Evolutionary conservation across 352 stramenopile species (phyloP).

Genomic region (Bremia lactucae): DNA sequence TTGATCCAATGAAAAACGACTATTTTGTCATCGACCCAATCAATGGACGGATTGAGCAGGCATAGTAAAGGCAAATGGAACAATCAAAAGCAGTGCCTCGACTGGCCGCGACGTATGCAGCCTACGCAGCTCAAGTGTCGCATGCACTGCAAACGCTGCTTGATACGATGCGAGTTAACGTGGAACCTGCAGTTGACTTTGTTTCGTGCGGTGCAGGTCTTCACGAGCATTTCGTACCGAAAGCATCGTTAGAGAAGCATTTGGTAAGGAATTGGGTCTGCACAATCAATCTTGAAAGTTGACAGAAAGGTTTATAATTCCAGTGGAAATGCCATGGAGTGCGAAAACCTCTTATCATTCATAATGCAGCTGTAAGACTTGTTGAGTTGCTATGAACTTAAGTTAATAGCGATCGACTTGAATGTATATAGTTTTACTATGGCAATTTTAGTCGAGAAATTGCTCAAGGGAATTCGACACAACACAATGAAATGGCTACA

Average conservation of each 20-base stretch:
- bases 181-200: conserved; percentile 22
- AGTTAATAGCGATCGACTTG: no score
- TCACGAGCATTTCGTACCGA: conserved; percentile 31
- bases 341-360: conserved; percentile 8
- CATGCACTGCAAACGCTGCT: conserved; percentile 24
- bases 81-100: conserved; percentile 30
- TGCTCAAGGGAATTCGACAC: no score
- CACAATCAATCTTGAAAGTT: not conserved
- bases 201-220: conserved; percentile 18
- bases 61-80: conserved; percentile 17
- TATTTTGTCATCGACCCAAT: conserved; percentile 6
- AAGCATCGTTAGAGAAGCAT: conserved; percentile 23
- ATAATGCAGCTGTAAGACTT: conserved; percentile 14
- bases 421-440: conserved; percentile 18
- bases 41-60: not conserved
- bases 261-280: conserved; percentile 17
- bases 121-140: conserved; percentile 18
- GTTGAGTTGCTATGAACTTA: no score
- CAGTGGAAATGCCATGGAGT: conserved; percentile 23
- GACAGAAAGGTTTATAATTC: conserved; percentile 1
- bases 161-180: conserved; percentile 20
- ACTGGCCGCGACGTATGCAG: conserved; percentile 13
- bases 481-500: no score
- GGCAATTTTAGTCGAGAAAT: conserved; percentile 5
- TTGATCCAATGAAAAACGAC: conserved; percentile 5